These are phyloP conservation scores for Candida jianshihensis DNA, from an alignment of 805 yeast genomes.

Conservation along the genomic window DNA sequence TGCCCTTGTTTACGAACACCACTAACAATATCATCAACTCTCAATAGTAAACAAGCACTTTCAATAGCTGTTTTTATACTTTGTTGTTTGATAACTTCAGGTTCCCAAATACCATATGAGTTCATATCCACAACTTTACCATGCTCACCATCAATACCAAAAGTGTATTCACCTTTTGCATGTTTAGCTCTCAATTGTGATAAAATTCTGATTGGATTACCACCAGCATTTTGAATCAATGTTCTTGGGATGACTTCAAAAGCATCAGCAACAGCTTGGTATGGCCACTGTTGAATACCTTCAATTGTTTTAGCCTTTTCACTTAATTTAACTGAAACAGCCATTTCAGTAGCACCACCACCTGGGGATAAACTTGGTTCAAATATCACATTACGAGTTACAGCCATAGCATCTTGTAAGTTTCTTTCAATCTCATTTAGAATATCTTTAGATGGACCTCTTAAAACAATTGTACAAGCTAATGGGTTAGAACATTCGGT, in stretches of 20 bases:
- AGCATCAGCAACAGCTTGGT: conserved; percentile 97
- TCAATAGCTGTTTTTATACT: conserved; percentile 97
- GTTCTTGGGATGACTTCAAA: conserved; percentile 98
- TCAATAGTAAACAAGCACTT: conserved; percentile 86
- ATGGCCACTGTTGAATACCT: conserved; percentile 98
- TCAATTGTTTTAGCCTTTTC: conserved; percentile 89
- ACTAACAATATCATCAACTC: conserved; percentile 97
- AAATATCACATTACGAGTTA: conserved; percentile 87
- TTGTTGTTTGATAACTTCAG: conserved; percentile 96
- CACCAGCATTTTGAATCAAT: conserved; percentile 95
- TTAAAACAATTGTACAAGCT: conserved; percentile 87
- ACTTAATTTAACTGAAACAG: conserved; percentile 79
- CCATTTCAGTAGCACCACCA: conserved; percentile 99
- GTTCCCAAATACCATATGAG: conserved; percentile 97
- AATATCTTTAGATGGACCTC: conserved; percentile 97
- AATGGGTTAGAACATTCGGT: conserved; percentile 77
- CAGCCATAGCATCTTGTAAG: conserved; percentile 97
- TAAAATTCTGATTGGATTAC: conserved; percentile 83
- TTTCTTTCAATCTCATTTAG: conserved; percentile 94
- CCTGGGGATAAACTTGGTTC: conserved; percentile 97
- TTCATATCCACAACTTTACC: conserved; percentile 96
- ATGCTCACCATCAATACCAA: conserved; percentile 90
- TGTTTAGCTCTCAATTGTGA: conserved; percentile 94
- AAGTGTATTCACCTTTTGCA: conserved; percentile 79
- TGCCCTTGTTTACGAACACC: conserved; percentile 66